Base-by-base conservation (phyloP, 2,329 filamentous ascomycete species). In the Mycosphaerella sp. region DNA sequence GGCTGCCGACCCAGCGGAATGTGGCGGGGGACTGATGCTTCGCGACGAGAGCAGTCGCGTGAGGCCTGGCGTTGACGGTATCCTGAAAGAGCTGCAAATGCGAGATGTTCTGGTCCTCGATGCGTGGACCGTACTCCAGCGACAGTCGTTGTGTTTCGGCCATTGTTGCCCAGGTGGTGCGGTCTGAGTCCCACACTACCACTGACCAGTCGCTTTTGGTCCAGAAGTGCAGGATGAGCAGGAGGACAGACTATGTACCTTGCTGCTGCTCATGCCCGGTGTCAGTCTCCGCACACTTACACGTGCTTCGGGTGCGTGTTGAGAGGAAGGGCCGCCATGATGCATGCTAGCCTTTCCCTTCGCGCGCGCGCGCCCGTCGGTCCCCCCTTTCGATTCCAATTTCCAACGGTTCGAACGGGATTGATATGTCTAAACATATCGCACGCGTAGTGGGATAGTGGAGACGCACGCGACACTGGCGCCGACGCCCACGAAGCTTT, bases 11-110 rank as follows among this genome's bases (percentile, higher is more conserved):
- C 63, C 64, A 66, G 39, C 57, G 59, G 50, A 65, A 65, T 49
- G 56, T 54, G 27, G 50, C 42, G 4, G 63, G 59, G 25, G 58
- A 56, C 43, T 66, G 63, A 45, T 66, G 63, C 44, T 58, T 57
- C 41, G 62, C 59, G 49, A 65, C 65, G 51, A 66, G 54, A 27
- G 63, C 63, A 18, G 57, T 59, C 30, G 58, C 62, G 52, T 64
- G 64, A 34, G 64, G 63, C 32, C 59, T 49, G 34, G 61, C 53
- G 34, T 58, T 58, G 40, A 66, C 63, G 14, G 59, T 56, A 18
- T 64, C 59, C 52, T 66, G 63, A 56, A 61, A 66, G n/a, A 64
- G 53, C 50, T 62, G 59, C 18, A 66, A 57, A 54, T 66, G 64
- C 27, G 64, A 64, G 41, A 62, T 41, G 17, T 59, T 50, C 25